Percentiles rank a stretch among this genome's conserved stretches.
Evolutionary conservation across 1,284 basidiomycete species (phyloP).

Genomic region (Puccinia coronata): DNA sequence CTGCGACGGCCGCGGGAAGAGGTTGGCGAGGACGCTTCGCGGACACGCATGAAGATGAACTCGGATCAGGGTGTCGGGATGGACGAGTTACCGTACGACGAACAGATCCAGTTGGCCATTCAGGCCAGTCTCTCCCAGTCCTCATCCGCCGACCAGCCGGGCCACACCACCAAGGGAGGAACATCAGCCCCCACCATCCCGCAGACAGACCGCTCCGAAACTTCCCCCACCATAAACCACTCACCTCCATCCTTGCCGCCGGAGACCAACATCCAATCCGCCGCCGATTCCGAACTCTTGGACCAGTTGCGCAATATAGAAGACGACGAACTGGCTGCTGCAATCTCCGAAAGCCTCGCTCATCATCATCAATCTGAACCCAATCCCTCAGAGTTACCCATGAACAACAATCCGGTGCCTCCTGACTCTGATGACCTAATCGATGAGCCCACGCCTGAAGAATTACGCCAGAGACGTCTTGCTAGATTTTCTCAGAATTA

Average conservation of each 20-base stretch:
- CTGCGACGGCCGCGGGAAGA: conserved; percentile 27
- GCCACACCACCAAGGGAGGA: not conserved
- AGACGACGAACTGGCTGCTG: conserved; percentile 27
- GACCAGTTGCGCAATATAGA: conserved; percentile 3
- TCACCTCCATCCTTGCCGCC: not conserved
- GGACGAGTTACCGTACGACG: conserved; percentile 10
- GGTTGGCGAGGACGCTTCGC: not conserved
- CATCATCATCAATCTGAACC: not conserved
- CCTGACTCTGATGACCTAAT: conserved; percentile 4
- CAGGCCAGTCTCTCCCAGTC: conserved; percentile 29
- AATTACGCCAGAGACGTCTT: conserved; percentile 30
- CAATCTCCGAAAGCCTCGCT: conserved; percentile 37
- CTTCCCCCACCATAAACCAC: not conserved
- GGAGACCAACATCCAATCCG: not conserved
- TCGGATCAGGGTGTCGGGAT: not conserved
- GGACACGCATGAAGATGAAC: conserved; percentile 16
- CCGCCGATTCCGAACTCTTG: not conserved
- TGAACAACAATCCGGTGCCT: not conserved
- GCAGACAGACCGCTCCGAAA: not conserved
- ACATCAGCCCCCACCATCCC: not conserved
- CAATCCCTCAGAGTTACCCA: not conserved
- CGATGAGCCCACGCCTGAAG: conserved; percentile 46
- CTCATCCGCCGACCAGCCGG: not conserved
- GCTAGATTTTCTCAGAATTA: conserved; percentile 39
- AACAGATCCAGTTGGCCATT: conserved; percentile 39